These are phyloP conservation scores for Dictyostelium intermedium DNA, from an alignment of 78 protist genomes.

Conservation along the genomic window DNA sequence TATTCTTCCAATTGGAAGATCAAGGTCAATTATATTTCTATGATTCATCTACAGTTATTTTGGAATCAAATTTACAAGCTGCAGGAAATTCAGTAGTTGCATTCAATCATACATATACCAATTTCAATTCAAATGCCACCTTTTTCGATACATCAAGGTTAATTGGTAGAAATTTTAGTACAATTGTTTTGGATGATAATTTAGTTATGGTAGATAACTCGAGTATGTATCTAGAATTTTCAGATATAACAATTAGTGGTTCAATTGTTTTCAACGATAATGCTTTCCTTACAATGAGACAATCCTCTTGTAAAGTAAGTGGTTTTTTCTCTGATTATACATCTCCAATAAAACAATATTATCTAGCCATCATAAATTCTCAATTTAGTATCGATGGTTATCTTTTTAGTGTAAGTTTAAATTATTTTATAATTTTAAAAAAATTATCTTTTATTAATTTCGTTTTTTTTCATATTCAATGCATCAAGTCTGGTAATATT, in stretches of 20 bases:
- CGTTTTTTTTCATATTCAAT: too few species aligned
- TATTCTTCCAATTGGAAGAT: background rate
- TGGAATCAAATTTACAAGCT: background rate
- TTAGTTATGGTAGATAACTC: background rate
- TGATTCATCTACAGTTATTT: background rate
- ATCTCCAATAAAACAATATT: background rate
- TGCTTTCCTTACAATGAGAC: background rate
- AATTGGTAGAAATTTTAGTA: background rate
- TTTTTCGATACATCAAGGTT: background rate
- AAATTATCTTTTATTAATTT: background rate
- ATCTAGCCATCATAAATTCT: background rate
- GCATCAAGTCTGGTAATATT: conserved; percentile 4
- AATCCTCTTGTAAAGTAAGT: background rate
- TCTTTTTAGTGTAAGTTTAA: background rate
- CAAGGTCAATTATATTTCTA: background rate
- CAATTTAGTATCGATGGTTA: background rate
- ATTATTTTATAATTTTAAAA: background rate
- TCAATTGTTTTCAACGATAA: background rate
- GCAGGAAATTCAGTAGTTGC: background rate
- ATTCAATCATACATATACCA: background rate
- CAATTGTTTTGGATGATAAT: background rate
- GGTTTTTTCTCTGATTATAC: background rate
- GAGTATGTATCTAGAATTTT: background rate
- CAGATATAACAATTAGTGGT: background rate
- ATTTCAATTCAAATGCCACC: background rate